Evolutionary conservation across 768 basidiomycete genomes (phyloP).

Genomic region (Suillus subaureus): DNA sequence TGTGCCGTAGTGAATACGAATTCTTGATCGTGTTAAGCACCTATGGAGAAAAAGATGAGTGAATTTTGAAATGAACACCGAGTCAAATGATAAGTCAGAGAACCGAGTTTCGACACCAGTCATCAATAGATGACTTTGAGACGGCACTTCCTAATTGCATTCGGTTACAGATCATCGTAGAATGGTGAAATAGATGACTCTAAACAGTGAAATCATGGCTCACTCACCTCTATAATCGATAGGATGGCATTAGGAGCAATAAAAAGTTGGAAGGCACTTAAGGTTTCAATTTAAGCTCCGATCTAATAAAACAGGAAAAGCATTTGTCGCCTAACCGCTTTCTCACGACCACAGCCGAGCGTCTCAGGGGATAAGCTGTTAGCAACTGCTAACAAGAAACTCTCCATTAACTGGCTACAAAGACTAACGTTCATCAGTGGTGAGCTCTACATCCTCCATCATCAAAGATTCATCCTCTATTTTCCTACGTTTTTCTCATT

Average conservation of each 20-base stretch:
- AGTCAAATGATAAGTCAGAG: conserved; percentile 25
- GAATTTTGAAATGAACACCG: background rate
- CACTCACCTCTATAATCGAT: conserved; percentile 23
- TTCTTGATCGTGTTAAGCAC: background rate
- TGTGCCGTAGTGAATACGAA: background rate
- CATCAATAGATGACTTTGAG: conserved; percentile 28
- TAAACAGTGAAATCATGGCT: background rate
- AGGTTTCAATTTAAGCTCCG: conserved; percentile 29
- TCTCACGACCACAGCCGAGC: conserved; percentile 40
- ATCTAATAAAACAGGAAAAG: conserved; percentile 29
- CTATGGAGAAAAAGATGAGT: background rate
- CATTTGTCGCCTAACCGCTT: conserved; percentile 29
- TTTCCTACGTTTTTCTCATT: conserved; percentile 19
- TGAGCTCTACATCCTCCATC: conserved; percentile 26
- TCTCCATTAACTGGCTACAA: conserved; percentile 15
- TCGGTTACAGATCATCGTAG: conserved; percentile 35
- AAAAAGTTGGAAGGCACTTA: background rate
- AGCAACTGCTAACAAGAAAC: conserved; percentile 33
- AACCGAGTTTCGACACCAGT: conserved; percentile 38
- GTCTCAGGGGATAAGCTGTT: conserved; percentile 37
- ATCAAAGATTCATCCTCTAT: conserved; percentile 8
- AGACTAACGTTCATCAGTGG: conserved; percentile 16
- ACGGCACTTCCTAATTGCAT: conserved; percentile 42
- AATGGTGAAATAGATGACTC: background rate
- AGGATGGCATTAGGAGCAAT: background rate